These are phyloP conservation scores for Lagerstroemia speciosa DNA, from an alignment of 345 rosid genomes.

Conservation along the genomic window DNA sequence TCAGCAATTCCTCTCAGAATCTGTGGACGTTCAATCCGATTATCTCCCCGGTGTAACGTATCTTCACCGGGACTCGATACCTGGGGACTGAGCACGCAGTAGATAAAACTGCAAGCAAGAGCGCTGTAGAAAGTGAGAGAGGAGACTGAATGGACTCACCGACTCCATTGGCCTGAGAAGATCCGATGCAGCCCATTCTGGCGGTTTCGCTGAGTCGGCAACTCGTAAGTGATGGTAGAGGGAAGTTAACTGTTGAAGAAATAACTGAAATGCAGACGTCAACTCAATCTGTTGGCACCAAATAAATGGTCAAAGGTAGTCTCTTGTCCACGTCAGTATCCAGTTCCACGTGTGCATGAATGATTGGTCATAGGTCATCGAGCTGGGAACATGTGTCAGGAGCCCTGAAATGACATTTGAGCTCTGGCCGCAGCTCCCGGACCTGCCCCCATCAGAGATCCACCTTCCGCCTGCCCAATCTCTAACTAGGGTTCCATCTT, in stretches of 20 bases:
- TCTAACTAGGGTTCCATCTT: not conserved
- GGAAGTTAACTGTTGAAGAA: not conserved
- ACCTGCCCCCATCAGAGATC: not conserved
- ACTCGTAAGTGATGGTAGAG: not conserved
- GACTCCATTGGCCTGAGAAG: not conserved
- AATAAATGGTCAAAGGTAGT: too few species aligned
- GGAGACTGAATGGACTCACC: not conserved
- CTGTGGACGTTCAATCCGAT: not conserved
- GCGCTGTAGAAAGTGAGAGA: not conserved
- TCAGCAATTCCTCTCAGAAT: not conserved
- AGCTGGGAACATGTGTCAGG: not conserved
- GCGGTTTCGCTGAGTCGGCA: not conserved
- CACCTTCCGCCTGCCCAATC: not conserved
- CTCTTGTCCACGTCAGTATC: not conserved
- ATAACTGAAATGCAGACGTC: not conserved
- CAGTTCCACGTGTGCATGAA: not conserved
- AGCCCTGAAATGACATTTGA: not conserved
- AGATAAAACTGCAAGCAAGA: not conserved
- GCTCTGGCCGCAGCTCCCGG: not conserved
- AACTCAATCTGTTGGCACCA: too few species aligned
- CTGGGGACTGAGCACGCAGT: not conserved
- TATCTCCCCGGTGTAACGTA: too few species aligned
- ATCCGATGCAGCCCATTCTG: conserved; percentile 3
- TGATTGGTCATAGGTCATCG: not conserved
- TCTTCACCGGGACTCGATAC: too few species aligned